phyloP scores from a whole-genome alignment of 441 rosid genomes.

The Corymbia citriodora region DNA sequence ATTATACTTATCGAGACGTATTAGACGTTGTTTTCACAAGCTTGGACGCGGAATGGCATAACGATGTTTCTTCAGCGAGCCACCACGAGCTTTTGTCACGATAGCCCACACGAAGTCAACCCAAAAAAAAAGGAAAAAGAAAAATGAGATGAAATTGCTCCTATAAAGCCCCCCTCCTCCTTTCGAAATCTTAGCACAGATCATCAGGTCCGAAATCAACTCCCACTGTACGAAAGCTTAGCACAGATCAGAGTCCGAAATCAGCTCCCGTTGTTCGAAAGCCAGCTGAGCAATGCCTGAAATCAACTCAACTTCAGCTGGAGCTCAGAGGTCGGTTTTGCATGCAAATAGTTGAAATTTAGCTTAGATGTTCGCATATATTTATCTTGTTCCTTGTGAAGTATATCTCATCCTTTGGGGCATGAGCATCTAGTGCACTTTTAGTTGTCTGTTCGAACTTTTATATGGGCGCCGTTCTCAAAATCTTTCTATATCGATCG shows the following conservation, averaged over 20 bases:
- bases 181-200: neutral
- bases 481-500: neutral
- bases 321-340: neutral
- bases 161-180: too few species aligned
- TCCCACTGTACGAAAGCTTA: neutral
- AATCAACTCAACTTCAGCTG: neutral
- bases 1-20: neutral
- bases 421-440: neutral
- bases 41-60: neutral
- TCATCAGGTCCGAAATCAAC: neutral
- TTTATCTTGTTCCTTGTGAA: neutral
- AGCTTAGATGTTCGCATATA: neutral
- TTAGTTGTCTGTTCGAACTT: too few species aligned
- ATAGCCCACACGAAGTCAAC: neutral
- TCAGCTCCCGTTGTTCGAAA: neutral
- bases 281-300: neutral
- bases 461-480: neutral
- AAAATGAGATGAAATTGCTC: too few species aligned
- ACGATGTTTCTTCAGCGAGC: too few species aligned
- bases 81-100: neutral
- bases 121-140: too few species aligned
- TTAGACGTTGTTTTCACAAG: neutral
- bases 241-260: neutral
- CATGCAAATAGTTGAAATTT: neutral
- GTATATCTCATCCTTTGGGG: neutral